Conservation (phyloP, 2,329 filamentous ascomycete genomes). For the Pseudogymnoascus sp. region DNA sequence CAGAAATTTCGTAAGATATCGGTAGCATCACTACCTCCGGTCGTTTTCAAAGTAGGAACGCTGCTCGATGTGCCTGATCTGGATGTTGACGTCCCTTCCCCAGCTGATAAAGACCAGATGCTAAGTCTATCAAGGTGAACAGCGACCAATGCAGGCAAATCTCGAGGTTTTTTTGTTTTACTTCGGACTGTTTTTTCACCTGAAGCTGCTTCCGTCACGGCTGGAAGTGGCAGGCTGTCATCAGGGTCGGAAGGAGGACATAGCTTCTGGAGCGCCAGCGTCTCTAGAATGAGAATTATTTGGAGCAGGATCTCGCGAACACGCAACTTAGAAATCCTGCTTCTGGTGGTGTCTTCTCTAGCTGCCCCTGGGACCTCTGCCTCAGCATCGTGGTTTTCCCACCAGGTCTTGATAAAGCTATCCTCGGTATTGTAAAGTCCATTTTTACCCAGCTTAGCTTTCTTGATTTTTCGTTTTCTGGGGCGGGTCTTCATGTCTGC, state of each 20-base stretch:
- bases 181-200: conserved; percentile 19
- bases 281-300: conserved; percentile 70
- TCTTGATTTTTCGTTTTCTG: conserved; percentile 50
- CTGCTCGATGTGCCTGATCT: conserved; percentile 12
- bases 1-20: conserved; percentile 71
- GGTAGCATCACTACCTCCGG: conserved; percentile 16
- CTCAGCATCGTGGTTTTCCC: conserved; percentile 50
- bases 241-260: conserved; percentile 32
- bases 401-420: conserved; percentile 60
- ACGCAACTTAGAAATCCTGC: conserved; percentile 56
- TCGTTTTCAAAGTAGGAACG: neutral
- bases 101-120: conserved; percentile 60
- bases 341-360: conserved; percentile 45
- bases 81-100: conserved; percentile 11
- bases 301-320: conserved; percentile 73
- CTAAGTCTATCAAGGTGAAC: conserved; percentile 69
- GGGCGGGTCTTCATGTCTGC: conserved; percentile 37
- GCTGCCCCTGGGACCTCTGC: conserved; percentile 39
- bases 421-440: conserved; percentile 62
- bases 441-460: conserved; percentile 58
- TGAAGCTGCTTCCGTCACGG: conserved; percentile 21
- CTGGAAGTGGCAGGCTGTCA: conserved; percentile 19
- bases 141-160: conserved; percentile 59
- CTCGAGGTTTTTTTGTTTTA: conserved; percentile 37
- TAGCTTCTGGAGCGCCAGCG: conserved; percentile 57